Percentiles rank a stretch among this genome's conserved stretches.
Conservation (phyloP, 148 eudicot species). For the Cornus florida region DNA sequence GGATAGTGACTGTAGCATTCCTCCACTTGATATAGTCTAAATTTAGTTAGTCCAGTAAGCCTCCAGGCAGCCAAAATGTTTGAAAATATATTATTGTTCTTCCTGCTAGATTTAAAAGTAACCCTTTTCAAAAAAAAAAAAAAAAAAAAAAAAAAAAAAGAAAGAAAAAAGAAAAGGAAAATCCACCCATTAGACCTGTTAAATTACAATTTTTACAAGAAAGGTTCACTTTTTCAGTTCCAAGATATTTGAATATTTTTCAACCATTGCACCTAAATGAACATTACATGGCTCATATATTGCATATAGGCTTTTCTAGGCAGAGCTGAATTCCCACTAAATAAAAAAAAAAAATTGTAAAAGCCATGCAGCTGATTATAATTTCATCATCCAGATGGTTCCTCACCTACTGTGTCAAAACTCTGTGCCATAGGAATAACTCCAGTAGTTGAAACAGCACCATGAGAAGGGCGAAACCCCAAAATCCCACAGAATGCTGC, state of each 20-base stretch:
- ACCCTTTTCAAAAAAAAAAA: neutral
- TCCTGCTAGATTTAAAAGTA: neutral
- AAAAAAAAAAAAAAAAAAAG: too few relatives aligned
- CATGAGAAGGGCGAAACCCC: constrained; percentile 97
- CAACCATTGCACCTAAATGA: neutral
- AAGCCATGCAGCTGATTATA: neutral
- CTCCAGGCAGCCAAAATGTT: neutral
- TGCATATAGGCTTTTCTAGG: neutral
- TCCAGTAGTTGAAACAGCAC: constrained; percentile 66
- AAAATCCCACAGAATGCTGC: constrained; percentile 83
- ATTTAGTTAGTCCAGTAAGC: neutral
- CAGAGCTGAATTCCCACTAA: neutral
- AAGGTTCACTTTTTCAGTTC: neutral
- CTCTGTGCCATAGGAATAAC: constrained; percentile 95
- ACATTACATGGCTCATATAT: neutral
- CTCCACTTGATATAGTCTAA: neutral
- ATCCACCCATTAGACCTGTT: neutral
- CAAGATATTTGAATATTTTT: constrained; percentile 4
- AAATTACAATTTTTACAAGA: too few relatives aligned
- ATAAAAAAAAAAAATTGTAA: neutral
- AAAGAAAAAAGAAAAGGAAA: too few relatives aligned
- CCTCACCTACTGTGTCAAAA: constrained; percentile 90
- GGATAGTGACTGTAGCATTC: too few relatives aligned
- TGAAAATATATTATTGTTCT: neutral
- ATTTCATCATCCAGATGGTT: neutral